phyloP scores from a whole-genome alignment of 2,329 filamentous ascomycete genomes.

The Didymellaceae sp. region DNA sequence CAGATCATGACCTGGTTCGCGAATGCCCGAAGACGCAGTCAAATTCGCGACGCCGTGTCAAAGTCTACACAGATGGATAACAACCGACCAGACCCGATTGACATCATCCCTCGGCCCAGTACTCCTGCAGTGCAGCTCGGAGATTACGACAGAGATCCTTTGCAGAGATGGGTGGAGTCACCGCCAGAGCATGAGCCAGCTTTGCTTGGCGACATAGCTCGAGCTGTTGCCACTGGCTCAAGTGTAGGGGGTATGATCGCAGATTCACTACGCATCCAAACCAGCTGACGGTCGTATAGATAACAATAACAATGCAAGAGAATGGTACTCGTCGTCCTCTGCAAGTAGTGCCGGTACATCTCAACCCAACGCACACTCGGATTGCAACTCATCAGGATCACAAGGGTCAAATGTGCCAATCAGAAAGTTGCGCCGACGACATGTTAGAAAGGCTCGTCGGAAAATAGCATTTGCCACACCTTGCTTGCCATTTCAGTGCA shows the following conservation, averaged over 20 bases:
- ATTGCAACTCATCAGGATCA: constrained; percentile 1
- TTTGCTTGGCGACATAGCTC: constrained; percentile 26
- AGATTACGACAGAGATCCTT: constrained; percentile 20
- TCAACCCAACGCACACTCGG: not conserved
- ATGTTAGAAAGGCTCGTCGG: not conserved
- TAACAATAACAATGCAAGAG: too few relatives aligned
- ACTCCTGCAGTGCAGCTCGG: constrained; percentile 24
- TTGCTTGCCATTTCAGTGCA: constrained; percentile 30
- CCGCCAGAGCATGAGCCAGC: constrained; percentile 36
- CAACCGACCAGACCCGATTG: constrained; percentile 15
- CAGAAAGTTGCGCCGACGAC: not conserved
- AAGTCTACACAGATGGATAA: not conserved
- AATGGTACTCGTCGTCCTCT: not conserved
- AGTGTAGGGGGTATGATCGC: constrained; percentile 16
- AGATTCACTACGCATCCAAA: not conserved
- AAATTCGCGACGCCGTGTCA: constrained; percentile 17
- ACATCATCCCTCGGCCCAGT: constrained; percentile 28
- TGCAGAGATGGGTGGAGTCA: constrained; percentile 37
- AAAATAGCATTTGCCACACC: not conserved
- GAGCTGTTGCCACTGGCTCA: constrained; percentile 11
- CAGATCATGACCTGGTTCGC: constrained; percentile 38
- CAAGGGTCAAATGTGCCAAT: not conserved
- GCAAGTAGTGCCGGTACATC: not conserved
- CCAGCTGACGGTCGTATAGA: too few relatives aligned
- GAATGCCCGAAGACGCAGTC: constrained; percentile 31